Percentiles rank a stretch among this genome's conserved stretches.
These are phyloP conservation scores for Phoenix roebelenii DNA, from an alignment of 176 grass and related monocot genomes.

Conservation along the genomic window DNA sequence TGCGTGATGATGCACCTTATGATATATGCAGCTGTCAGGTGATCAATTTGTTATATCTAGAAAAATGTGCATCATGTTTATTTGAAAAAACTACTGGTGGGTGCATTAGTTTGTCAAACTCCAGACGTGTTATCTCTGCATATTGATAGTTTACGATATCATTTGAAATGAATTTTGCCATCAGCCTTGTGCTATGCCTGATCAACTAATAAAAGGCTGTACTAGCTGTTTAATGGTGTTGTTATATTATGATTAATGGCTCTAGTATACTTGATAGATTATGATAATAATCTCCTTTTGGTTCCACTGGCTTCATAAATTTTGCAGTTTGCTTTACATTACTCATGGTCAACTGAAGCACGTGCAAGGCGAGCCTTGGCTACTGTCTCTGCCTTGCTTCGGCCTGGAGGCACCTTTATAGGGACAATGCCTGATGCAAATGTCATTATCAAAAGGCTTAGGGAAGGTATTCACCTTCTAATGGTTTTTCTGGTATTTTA, in stretches of 20 bases:
- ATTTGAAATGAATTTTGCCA: no score
- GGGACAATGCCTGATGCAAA: constrained; percentile 96
- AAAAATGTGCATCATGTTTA: background rate
- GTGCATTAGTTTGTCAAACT: no score
- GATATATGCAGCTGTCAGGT: constrained; percentile 96
- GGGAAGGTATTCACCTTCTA: constrained; percentile 44
- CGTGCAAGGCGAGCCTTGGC: constrained; percentile 76
- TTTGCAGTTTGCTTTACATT: constrained; percentile 91
- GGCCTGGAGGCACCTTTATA: constrained; percentile 82
- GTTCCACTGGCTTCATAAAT: background rate
- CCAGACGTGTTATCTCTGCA: no score
- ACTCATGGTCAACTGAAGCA: constrained; percentile 94
- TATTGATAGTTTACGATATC: no score
- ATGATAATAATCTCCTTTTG: no score
- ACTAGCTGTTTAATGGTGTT: no score
- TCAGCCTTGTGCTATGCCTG: no score
- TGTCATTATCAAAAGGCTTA: constrained; percentile 85
- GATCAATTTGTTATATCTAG: constrained; percentile 1
- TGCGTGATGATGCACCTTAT: constrained; percentile 75
- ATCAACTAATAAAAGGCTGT: no score
- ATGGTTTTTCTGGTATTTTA: background rate
- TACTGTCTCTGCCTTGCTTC: constrained; percentile 85
- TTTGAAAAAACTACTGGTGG: no score
- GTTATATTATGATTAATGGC: background rate
- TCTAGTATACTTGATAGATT: background rate